Evolutionary conservation across 148 eudicot species (phyloP), one percentile per base, ranked within the genome.

Genomic region (Vaccinium corymbosum): DNA sequence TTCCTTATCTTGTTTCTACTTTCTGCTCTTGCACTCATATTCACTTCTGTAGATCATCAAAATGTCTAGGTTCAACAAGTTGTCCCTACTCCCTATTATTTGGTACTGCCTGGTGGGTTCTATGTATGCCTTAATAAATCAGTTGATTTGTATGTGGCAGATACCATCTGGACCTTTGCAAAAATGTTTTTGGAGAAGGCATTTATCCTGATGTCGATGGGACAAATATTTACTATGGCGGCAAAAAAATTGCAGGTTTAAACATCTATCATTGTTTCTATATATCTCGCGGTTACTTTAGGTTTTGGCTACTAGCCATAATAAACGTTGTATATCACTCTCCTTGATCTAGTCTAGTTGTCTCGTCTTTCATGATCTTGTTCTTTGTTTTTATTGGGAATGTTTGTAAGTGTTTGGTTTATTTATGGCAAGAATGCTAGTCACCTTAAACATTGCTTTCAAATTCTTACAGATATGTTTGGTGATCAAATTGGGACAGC

Each of bases 81-180:
- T 78, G 15, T 81, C 49, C 73, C 73, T 12, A 68, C 38, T 22
- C 27, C 48, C 5, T 80, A 13, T 11, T 29, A 50, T 82, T 72
- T 51, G 22, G 20, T 59, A 61, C 38, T 35, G 11, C 50, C 6
- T 70, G 3, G 50, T 68, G 19, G 35, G 16, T 49, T 52, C 73
- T 48, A 25, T 13, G 56, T n/a, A 3, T 57, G n/a, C 48, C 4
- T 61, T 48, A 61, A 46, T 25, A 79, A 64, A 11, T 12, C 17
- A 25, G 29, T 46, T 83, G 79, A 48, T 84, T 51, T 7, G 38
- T 79, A 42, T 83, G 81, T 86, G 46, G 84, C 98, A 97, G 99
- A 87, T 97, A 97, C 88, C 99, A 97, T 94, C 89, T 97, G 90
- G 98, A 97, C 87, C 98, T 97, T 81, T 97, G 99, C 94, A 95